Conservation (phyloP, 257 asterid genomes). For the Rhazya stricta region DNA sequence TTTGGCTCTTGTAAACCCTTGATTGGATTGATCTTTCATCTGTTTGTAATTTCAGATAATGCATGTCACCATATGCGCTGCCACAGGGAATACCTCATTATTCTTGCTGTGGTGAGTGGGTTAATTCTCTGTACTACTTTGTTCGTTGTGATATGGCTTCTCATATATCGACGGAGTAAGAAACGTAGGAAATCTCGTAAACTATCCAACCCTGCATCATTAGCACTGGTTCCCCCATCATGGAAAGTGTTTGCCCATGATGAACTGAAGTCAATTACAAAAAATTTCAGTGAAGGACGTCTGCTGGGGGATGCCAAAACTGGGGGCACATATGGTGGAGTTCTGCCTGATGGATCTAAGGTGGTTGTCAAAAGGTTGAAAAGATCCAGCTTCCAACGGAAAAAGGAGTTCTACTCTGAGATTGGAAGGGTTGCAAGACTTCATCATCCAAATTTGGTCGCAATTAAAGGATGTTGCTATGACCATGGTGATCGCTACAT, state of each 20-base stretch:
- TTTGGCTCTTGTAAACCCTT: conserved; percentile 1
- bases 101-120: conserved; percentile 90
- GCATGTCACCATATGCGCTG: conserved; percentile 80
- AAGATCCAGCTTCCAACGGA: conserved; percentile 89
- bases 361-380: conserved; percentile 92
- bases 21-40: conserved; percentile 6
- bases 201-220: conserved; percentile 62
- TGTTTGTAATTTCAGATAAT: conserved; percentile 43
- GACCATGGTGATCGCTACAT: conserved; percentile 91
- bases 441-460: conserved; percentile 88
- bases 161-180: conserved; percentile 60
- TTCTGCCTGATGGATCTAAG: conserved; percentile 82
- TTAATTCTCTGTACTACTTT: conserved; percentile 70
- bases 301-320: conserved; percentile 94
- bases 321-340: conserved; percentile 91
- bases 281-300: conserved; percentile 96
- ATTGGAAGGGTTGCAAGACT: conserved; percentile 90
- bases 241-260: conserved; percentile 89
- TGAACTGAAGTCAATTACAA: conserved; percentile 83
- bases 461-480: conserved; percentile 91
- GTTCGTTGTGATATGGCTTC: conserved; percentile 87
- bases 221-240: conserved; percentile 85
- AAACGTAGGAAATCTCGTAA: conserved; percentile 75
- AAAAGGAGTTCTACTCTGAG: conserved; percentile 93
- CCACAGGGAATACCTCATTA: conserved; percentile 74